Evolutionary conservation across 179 eudicot species (phyloP).

Genomic region (Spinacia oleracea): DNA sequence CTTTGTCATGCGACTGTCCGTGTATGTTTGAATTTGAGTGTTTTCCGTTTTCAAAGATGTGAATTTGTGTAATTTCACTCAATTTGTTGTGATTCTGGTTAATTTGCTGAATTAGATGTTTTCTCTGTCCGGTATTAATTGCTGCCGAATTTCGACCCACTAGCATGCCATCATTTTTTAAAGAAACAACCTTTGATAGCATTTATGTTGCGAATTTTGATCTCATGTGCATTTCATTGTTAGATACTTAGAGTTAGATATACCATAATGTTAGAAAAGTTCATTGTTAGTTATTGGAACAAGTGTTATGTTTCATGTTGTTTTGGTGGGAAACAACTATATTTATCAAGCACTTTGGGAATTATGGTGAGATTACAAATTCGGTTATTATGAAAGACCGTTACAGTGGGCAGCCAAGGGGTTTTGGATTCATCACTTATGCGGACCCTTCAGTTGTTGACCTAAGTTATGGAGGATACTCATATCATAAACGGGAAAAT

Average conservation of each 20-base stretch:
- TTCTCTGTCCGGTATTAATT: not conserved
- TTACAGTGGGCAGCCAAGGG: constrained; percentile 70
- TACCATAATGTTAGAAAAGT: too few species aligned
- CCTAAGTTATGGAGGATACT: constrained; percentile 62
- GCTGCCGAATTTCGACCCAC: too few species aligned
- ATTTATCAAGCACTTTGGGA: constrained; percentile 70
- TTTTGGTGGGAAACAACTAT: constrained; percentile 42
- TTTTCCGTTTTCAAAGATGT: too few species aligned
- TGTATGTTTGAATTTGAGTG: too few species aligned
- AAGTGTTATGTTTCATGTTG: not conserved
- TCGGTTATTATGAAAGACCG: constrained; percentile 86
- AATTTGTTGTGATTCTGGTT: not conserved
- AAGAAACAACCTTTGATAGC: too few species aligned
- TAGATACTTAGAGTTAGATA: too few species aligned
- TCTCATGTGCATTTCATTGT: too few species aligned
- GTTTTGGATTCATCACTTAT: constrained; percentile 85
- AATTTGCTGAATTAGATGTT: not conserved
- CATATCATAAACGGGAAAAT: constrained; percentile 73
- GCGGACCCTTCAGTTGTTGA: constrained; percentile 81
- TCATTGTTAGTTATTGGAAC: constrained; percentile 18
- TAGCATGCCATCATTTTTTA: too few species aligned
- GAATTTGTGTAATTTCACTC: too few species aligned
- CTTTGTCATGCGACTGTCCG: too few species aligned
- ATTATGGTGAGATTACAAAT: constrained; percentile 79
- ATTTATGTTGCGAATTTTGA: too few species aligned